A percentile compares a stretch with the other conserved stretches of the same genome.
phyloP scores from a whole-genome alignment of 1,139 yeast genomes.

The Nakaseomyces nivariensis region DNA sequence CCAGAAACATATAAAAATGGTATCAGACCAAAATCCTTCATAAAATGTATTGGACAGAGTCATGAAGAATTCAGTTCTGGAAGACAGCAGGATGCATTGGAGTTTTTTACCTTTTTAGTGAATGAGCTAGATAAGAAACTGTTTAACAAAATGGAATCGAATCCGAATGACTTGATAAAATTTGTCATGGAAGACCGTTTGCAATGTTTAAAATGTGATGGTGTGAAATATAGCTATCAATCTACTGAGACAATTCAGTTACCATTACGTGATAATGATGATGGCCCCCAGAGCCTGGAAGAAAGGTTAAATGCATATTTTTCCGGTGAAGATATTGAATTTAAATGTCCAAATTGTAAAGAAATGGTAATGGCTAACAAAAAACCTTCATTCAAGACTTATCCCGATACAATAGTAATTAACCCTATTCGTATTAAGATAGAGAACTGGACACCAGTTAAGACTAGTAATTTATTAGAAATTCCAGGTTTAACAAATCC shows the following conservation, averaged over 20 bases:
- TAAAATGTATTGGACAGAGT: constrained; percentile 61
- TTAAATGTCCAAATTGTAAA: constrained; percentile 55
- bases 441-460: constrained; percentile 85
- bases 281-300: constrained; percentile 38
- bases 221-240: constrained; percentile 49
- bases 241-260: constrained; percentile 61
- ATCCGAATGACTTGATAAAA: constrained; percentile 49
- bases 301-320: constrained; percentile 43
- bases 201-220: constrained; percentile 50
- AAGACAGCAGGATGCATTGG: constrained; percentile 93
- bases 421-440: constrained; percentile 74
- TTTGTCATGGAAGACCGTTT: constrained; percentile 58
- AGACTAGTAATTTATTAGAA: constrained; percentile 62
- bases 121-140: constrained; percentile 46
- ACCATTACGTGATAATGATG: constrained; percentile 40
- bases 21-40: constrained; percentile 66
- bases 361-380: constrained; percentile 31
- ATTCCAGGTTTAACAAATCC: constrained; percentile 37
- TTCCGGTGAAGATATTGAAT: constrained; percentile 51
- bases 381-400: constrained; percentile 49
- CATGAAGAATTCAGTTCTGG: constrained; percentile 79
- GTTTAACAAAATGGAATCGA: constrained; percentile 22
- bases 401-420: constrained; percentile 61
- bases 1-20: constrained; percentile 61
- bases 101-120: constrained; percentile 61